Evolutionary conservation across 345 rosid genomes (phyloP).

Genomic region (Hibiscus mutabilis): DNA sequence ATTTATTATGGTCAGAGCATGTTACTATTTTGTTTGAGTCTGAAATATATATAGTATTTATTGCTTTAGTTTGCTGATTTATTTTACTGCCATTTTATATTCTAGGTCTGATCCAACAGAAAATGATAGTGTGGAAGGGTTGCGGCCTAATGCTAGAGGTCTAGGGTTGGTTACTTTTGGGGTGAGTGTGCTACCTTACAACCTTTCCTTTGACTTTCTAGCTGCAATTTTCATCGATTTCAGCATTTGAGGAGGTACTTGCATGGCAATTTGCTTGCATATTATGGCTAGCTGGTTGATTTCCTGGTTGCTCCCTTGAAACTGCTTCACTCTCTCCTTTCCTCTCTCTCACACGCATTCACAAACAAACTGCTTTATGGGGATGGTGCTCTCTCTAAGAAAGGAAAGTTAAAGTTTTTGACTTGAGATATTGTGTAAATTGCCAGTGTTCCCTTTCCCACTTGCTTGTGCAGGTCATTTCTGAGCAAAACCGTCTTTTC

Average conservation of each 20-base stretch:
- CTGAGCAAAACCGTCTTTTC: not conserved
- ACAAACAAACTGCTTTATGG: not conserved
- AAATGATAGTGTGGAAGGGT: slow-evolving; percentile 97
- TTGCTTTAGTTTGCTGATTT: slow-evolving; percentile 13
- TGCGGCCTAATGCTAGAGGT: slow-evolving; percentile 98
- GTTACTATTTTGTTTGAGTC: slow-evolving; percentile 9
- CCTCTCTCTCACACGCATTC: not conserved
- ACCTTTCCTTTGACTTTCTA: not conserved
- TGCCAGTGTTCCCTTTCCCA: not conserved
- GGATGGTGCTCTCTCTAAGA: not conserved
- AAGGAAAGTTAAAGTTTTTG: not conserved
- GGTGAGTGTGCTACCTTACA: slow-evolving; percentile 49
- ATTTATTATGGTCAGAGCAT: slow-evolving; percentile 73
- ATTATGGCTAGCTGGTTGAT: not conserved
- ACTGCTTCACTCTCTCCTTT: not conserved
- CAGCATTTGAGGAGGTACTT: not conserved
- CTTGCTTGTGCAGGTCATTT: not conserved
- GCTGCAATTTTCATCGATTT: not conserved
- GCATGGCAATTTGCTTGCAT: not conserved
- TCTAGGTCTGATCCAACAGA: slow-evolving; percentile 98
- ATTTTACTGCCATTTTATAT: slow-evolving; percentile 13
- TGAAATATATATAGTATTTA: not conserved
- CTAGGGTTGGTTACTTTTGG: slow-evolving; percentile 98
- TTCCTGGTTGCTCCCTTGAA: not conserved
- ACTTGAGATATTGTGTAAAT: not conserved